A percentile compares a stretch with the other conserved stretches of the same genome.
phyloP scores from a whole-genome alignment of 192 early-diverging fungal genomes.

The Backusella circina region DNA sequence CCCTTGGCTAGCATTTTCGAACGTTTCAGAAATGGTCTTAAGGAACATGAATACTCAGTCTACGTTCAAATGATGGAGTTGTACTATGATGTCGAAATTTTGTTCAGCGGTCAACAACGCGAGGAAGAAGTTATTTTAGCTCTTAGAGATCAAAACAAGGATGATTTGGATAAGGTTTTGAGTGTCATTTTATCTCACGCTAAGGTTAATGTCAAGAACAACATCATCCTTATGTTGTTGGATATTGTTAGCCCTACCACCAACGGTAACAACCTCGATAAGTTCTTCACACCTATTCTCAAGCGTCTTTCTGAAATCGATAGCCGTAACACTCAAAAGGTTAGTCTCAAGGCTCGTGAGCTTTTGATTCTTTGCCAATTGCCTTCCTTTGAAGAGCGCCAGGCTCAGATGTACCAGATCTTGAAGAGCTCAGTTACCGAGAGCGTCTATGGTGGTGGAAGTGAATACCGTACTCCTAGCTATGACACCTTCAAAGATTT shows the following conservation, averaged over 20 bases:
- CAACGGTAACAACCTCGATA: conserved; percentile 61
- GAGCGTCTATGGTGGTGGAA: conserved; percentile 72
- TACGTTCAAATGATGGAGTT: conserved; percentile 76
- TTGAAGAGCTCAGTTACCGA: conserved; percentile 72
- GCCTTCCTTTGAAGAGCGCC: conserved; percentile 88
- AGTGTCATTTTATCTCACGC: conserved; percentile 77
- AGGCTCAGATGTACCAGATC: conserved; percentile 79
- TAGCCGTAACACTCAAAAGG: conserved; percentile 76
- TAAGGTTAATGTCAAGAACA: conserved; percentile 75
- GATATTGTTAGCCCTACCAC: conserved; percentile 73
- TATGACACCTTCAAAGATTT: conserved; percentile 78
- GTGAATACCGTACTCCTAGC: conserved; percentile 67
- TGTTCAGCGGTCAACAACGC: conserved; percentile 68
- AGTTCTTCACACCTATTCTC: conserved; percentile 73
- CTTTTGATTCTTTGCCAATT: conserved; percentile 90
- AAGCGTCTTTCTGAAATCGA: conserved; percentile 76
- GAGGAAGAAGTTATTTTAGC: conserved; percentile 85
- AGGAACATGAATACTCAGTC: conserved; percentile 67
- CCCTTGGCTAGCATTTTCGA: conserved; percentile 68
- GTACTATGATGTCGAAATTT: conserved; percentile 81
- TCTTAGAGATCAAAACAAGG: conserved; percentile 84
- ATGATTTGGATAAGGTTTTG: conserved; percentile 69
- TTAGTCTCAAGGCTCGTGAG: conserved; percentile 93
- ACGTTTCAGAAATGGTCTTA: conserved; percentile 71
- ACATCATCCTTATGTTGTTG: conserved; percentile 72